These are phyloP conservation scores for Coleophoma cylindrospora DNA, from an alignment of 2,329 filamentous ascomycete species.

Conservation along the genomic window DNA sequence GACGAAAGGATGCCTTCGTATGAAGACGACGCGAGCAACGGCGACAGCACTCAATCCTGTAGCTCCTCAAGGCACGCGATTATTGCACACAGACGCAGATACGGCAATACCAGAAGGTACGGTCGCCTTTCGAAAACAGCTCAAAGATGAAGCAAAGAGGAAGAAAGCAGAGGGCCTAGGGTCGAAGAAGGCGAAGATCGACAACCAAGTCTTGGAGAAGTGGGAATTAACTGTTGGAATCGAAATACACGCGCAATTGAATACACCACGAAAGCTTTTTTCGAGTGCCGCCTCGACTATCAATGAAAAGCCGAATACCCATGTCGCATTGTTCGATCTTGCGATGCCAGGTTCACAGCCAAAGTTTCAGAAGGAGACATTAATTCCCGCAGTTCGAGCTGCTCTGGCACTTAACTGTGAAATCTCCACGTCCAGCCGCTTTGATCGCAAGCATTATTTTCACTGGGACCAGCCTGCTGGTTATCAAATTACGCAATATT, in stretches of 20 bases:
- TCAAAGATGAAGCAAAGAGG: conserved; percentile 62
- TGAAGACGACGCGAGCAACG: conserved; percentile 3
- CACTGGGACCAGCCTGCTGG: conserved; percentile 97
- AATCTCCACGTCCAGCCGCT: conserved; percentile 72
- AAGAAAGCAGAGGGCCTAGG: conserved; percentile 30
- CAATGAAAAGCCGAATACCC: conserved; percentile 72
- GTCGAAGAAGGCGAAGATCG: conserved; percentile 23
- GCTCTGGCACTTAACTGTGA: conserved; percentile 79
- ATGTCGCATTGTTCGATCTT: conserved; percentile 83
- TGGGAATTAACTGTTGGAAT: conserved; percentile 97
- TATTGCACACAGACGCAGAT: conserved; percentile 8
- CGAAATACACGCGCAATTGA: conserved; percentile 95
- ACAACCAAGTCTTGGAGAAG: conserved; percentile 38
- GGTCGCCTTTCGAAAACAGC: conserved; percentile 60
- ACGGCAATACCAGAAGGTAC: conserved; percentile 5
- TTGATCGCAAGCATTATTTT: conserved; percentile 98
- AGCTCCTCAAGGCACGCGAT: conserved; percentile 9
- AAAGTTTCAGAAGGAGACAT: conserved; percentile 72
- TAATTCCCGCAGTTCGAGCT: conserved; percentile 86
- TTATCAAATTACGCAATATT: conserved; percentile 98
- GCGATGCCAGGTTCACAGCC: conserved; percentile 89
- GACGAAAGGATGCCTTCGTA: conserved; percentile 18
- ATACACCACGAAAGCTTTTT: conserved; percentile 85
- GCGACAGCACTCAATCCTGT: conserved; percentile 8
- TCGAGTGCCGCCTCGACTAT: conserved; percentile 64